Base-by-base conservation (phyloP, 2,329 filamentous ascomycete species). In the Berkeleyomyces basicola region DNA sequence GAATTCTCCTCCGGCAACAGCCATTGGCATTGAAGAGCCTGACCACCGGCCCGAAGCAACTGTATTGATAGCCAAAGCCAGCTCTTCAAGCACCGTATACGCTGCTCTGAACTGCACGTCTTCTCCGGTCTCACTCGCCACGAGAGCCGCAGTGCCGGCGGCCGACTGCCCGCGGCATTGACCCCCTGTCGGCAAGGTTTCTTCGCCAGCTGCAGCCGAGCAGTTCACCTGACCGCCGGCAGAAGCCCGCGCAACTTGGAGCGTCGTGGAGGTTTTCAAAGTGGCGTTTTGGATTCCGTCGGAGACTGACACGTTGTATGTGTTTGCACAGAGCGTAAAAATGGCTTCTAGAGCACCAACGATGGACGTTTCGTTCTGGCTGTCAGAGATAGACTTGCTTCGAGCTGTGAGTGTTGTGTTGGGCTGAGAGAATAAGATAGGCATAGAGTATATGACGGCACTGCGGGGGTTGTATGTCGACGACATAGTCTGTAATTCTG, bases 261-360 rank as follows among this genome's bases (percentile, higher is more conserved):
- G 37, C 16, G 37, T 43, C 3, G 64, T 53, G 33, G 62, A 64
- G 9, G n/a, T 11, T 55, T 40, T 43, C 6, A 59, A n/a, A 2
- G 10, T 37, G 9, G 44, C 14, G 1, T 37, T 61, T 6, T 55
- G 31, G 3, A 39, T 31, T 31, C 59, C 62, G 31, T 59, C 11
- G 3, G 36, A 9, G 6, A 67, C 62, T 2, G 36, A 37, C 16
- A 63, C 23, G n/a, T 63, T 53, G 66, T 70, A 71, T 3, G 66
- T 67, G 61, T 68, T 68, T 59, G 69, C 67, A 57, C 70, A 71
- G 47, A 71, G 68, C 42, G 70, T 68, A n/a, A 71, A 66, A 9
- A 70, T 63, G 11, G 69, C 66, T 63, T 71, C 70, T 7, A 67
- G 62, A 23, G 70, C 70, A 14, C 67, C 65, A 63, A 70, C 69